These are phyloP conservation scores for Phalaenopsis equestris DNA, from an alignment of 106 monocot species.

Conservation along the genomic window DNA sequence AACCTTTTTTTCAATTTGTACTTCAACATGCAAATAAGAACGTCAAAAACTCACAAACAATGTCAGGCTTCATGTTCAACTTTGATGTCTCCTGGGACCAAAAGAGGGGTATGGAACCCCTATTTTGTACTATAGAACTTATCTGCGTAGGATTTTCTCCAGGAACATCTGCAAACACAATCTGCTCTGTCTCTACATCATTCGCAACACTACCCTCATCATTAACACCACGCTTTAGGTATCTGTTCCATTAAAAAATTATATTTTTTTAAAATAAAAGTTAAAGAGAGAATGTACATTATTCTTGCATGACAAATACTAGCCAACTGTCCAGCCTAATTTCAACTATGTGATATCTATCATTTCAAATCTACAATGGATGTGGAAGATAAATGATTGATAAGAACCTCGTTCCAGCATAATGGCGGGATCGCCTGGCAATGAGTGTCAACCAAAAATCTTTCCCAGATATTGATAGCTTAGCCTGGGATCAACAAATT, in stretches of 20 bases:
- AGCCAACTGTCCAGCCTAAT: not conserved
- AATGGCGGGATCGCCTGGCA: conserved; percentile 88
- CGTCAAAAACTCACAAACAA: conserved; percentile 59
- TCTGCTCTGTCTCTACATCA: conserved; percentile 99
- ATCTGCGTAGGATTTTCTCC: conserved; percentile 49
- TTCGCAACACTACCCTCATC: conserved; percentile 93
- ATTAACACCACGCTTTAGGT: conserved; percentile 92
- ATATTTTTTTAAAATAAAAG: not conserved
- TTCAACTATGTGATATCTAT: not conserved
- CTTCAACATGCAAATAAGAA: too few species aligned
- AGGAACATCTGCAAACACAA: conserved; percentile 62
- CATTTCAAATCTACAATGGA: not conserved
- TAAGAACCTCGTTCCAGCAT: conserved; percentile 89
- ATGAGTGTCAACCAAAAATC: conserved; percentile 87
- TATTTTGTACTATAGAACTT: conserved; percentile 88
- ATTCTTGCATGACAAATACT: not conserved
- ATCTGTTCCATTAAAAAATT: conserved; percentile 28
- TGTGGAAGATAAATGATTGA: not conserved
- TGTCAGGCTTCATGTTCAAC: conserved; percentile 90
- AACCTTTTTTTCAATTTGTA: not conserved
- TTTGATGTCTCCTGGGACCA: conserved; percentile 96
- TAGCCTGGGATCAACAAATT: conserved; percentile 36
- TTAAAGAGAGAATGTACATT: not conserved
- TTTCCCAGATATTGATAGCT: conserved; percentile 62
- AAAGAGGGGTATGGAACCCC: conserved; percentile 94